A percentile compares a stretch with the other conserved stretches of the same genome.
Conservation (phyloP, 805 yeast species). For the Metschnikowia dekortorum region DNA sequence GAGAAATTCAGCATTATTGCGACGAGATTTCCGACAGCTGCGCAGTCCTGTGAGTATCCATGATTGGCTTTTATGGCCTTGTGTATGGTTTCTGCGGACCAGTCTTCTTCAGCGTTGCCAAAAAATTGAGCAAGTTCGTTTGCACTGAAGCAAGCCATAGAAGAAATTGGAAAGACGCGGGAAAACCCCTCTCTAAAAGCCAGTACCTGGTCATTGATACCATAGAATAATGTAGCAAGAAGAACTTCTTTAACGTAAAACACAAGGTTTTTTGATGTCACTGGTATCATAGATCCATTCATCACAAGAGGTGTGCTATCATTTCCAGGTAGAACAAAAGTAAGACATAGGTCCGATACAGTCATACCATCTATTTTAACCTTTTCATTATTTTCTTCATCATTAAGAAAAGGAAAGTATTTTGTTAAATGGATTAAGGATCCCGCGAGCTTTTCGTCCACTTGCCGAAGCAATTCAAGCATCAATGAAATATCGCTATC, state of each 20-base stretch:
- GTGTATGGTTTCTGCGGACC: conserved; percentile 63
- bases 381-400: conserved; percentile 5
- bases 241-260: conserved; percentile 53
- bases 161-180: conserved; percentile 71
- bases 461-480: conserved; percentile 30
- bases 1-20: conserved; percentile 55
- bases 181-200: conserved; percentile 80
- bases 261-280: conserved; percentile 52
- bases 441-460: conserved; percentile 57
- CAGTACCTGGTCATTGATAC: conserved; percentile 59
- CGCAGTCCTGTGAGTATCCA: conserved; percentile 74
- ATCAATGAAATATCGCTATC: not conserved
- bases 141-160: conserved; percentile 67
- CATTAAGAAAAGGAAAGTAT: conserved; percentile 30
- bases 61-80: conserved; percentile 78
- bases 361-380: conserved; percentile 33
- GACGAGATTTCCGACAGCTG: conserved; percentile 56
- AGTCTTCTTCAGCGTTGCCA: conserved; percentile 82
- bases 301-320: conserved; percentile 53
- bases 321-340: conserved; percentile 76
- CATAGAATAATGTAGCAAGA: conserved; percentile 56
- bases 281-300: conserved; percentile 49
- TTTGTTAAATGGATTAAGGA: conserved; percentile 51
- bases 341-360: conserved; percentile 53
- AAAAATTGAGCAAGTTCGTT: conserved; percentile 67